Conservation (phyloP, 148 eudicot genomes). For the Rhododendron simsii region DNA sequence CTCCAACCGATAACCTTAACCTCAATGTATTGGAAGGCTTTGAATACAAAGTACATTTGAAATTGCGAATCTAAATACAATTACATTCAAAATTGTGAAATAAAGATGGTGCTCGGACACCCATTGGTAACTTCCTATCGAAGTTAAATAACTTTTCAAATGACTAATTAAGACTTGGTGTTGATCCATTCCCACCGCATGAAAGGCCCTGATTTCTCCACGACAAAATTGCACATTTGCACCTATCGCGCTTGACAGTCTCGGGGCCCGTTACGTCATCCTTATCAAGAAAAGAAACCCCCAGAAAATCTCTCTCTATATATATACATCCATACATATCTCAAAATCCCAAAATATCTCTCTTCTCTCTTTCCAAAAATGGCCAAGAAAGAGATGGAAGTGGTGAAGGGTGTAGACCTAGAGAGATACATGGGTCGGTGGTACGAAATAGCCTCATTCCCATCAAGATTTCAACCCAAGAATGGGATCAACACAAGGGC, state of each 20-base stretch:
- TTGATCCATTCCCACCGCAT: not conserved
- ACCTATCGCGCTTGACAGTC: not conserved
- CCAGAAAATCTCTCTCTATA: not conserved
- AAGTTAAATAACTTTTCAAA: not conserved
- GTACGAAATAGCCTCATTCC: constrained; percentile 93
- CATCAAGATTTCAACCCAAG: constrained; percentile 72
- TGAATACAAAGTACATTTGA: too few relatives aligned
- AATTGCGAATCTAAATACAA: too few relatives aligned
- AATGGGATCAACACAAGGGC: constrained; percentile 80
- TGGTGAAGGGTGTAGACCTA: constrained; percentile 58
- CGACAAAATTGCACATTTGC: not conserved
- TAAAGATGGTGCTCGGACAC: not conserved
- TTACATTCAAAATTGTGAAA: not conserved
- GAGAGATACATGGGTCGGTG: constrained; percentile 86
- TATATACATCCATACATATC: not conserved
- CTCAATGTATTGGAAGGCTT: too few relatives aligned
- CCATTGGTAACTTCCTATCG: too few relatives aligned
- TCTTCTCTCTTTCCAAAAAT: not conserved
- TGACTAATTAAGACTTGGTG: not conserved
- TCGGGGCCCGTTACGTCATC: not conserved
- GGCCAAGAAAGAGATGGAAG: constrained; percentile 56
- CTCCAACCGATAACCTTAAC: too few relatives aligned
- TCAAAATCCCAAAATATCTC: not conserved
- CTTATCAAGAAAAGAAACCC: not conserved
- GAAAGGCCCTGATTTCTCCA: not conserved